A percentile compares a stretch with the other conserved stretches of the same genome.
These are phyloP conservation scores for Talaromyces amestolkiae DNA, from an alignment of 2,329 filamentous ascomycete species.

Conservation along the genomic window DNA sequence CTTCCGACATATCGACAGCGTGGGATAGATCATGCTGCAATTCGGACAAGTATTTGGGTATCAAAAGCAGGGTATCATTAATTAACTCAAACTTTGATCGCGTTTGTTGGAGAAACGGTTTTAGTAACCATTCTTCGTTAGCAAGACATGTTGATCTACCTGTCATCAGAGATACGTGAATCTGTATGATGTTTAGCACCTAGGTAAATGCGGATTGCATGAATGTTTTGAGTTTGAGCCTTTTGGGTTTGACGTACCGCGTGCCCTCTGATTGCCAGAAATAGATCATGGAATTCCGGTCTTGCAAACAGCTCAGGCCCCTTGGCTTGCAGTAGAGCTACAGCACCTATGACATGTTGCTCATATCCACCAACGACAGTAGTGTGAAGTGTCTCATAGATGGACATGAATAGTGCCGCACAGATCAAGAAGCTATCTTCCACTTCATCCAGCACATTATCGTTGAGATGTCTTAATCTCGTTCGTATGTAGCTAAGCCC, in stretches of 20 bases:
- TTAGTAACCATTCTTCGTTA: conserved; percentile 11
- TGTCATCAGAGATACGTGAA: conserved; percentile 16
- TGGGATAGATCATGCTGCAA: neutral
- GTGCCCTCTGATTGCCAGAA: conserved; percentile 11
- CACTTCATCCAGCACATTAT: neutral
- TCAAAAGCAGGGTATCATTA: conserved; percentile 13
- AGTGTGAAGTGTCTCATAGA: conserved; percentile 9
- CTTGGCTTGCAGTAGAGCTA: conserved; percentile 11
- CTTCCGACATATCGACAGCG: neutral
- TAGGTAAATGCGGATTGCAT: neutral
- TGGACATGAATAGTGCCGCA: conserved; percentile 16
- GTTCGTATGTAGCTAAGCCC: conserved; percentile 14
- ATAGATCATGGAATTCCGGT: conserved; percentile 11
- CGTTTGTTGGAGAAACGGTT: neutral
- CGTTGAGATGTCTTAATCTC: neutral
- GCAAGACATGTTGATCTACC: conserved; percentile 10
- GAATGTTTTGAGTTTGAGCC: neutral
- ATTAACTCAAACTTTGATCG: conserved; percentile 11
- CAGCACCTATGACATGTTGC: conserved; percentile 13
- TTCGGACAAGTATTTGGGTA: conserved; percentile 1
- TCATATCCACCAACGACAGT: conserved; percentile 14
- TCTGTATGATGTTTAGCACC: neutral
- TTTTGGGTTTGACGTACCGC: neutral
- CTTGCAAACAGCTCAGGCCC: conserved; percentile 10
- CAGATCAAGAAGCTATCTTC: conserved; percentile 13